A percentile compares a stretch with the other conserved stretches of the same genome.
These are phyloP conservation scores for Skeletonema costatum DNA, from an alignment of 108 stramenopile genomes.

Conservation along the genomic window DNA sequence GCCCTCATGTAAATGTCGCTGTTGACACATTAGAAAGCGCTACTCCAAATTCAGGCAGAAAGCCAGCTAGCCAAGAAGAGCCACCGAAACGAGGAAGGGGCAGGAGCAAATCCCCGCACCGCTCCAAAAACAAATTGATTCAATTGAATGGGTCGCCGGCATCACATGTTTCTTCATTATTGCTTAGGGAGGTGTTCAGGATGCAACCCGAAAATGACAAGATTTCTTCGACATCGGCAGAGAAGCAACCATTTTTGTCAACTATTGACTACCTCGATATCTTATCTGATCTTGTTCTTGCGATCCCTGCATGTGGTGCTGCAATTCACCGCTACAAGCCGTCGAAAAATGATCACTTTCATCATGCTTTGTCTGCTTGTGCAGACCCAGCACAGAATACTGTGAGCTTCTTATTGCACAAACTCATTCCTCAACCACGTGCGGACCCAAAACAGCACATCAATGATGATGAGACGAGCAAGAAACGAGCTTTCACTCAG, in stretches of 20 bases:
- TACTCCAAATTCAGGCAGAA: slow-evolving; percentile 10
- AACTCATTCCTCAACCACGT: slow-evolving; percentile 79
- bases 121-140: slow-evolving; percentile 29
- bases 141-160: slow-evolving; percentile 57
- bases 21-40: not conserved
- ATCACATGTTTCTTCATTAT: slow-evolving; percentile 57
- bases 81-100: slow-evolving; percentile 35
- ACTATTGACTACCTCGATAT: slow-evolving; percentile 75
- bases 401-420: slow-evolving; percentile 87
- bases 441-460: slow-evolving; percentile 2
- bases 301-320: slow-evolving; percentile 89
- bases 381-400: slow-evolving; percentile 78
- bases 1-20: slow-evolving; percentile 9
- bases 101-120: slow-evolving; percentile 58
- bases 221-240: not conserved
- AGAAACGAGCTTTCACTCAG: slow-evolving; percentile 38
- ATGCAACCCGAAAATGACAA: not conserved
- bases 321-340: slow-evolving; percentile 82
- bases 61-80: slow-evolving; percentile 38
- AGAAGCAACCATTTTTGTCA: slow-evolving; percentile 58
- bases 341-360: slow-evolving; percentile 16
- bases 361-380: slow-evolving; percentile 77
- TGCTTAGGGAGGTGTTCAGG: slow-evolving; percentile 52
- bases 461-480: slow-evolving; percentile 3
- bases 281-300: slow-evolving; percentile 86